Conservation (phyloP, 108 stramenopile genomes). For the Pseudonitzschia multiseries region DNA sequence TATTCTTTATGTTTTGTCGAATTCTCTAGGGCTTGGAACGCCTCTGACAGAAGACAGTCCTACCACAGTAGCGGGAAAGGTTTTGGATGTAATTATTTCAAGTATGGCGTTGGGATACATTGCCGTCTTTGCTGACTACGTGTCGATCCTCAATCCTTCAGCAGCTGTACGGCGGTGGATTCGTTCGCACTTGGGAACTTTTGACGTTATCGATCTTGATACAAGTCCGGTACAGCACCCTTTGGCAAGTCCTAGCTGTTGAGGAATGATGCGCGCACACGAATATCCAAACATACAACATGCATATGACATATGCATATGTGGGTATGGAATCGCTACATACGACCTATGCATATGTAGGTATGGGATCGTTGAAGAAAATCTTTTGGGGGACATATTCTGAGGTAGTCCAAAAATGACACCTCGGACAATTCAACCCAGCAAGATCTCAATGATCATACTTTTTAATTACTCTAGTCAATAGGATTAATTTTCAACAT, state of each 20-base stretch:
- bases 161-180: neutral
- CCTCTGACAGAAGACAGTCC: neutral
- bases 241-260: neutral
- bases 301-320: no score
- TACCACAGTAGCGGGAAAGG: neutral
- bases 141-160: constrained; percentile 10
- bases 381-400: no score
- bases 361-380: no score
- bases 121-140: constrained; percentile 16
- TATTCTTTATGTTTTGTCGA: constrained; percentile 7
- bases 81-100: constrained; percentile 8
- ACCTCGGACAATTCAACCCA: no score
- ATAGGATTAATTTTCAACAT: no score
- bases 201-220: neutral
- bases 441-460: no score
- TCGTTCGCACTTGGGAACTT: neutral
- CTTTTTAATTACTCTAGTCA: no score
- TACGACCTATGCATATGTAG: no score
- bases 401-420: no score
- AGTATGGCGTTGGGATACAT: constrained; percentile 7
- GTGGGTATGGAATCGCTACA: no score
- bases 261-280: no score
- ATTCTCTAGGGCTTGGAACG: constrained; percentile 7
- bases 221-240: neutral
- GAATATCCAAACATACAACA: no score